These are phyloP conservation scores for Boletus sp. DNA, from an alignment of 1,284 basidiomycete genomes.

Conservation along the genomic window DNA sequence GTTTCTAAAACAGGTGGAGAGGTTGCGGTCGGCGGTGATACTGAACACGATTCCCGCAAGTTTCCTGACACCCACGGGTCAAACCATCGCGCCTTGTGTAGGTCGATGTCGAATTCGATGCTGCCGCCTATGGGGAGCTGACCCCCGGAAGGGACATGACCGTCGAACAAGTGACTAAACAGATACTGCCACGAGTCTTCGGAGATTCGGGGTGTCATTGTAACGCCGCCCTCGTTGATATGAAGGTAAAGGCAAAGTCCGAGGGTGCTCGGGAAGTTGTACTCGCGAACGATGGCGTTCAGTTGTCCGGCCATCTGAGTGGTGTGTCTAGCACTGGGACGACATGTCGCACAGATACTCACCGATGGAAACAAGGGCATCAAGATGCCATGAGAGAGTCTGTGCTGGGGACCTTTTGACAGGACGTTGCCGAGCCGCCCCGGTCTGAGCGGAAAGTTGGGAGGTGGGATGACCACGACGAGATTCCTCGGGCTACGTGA, in stretches of 20 bases:
- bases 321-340: not conserved
- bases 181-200: constrained; percentile 77
- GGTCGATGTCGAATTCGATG: constrained; percentile 80
- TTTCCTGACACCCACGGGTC: constrained; percentile 64
- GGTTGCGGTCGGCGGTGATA: constrained; percentile 44
- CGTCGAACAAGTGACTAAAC: constrained; percentile 67
- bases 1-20: constrained; percentile 43
- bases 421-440: constrained; percentile 63
- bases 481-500: constrained; percentile 58
- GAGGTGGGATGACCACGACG: constrained; percentile 69
- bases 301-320: constrained; percentile 73
- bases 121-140: constrained; percentile 65
- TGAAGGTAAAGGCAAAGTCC: constrained; percentile 77
- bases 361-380: constrained; percentile 80
- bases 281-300: constrained; percentile 76
- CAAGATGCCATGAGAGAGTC: constrained; percentile 67
- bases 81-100: constrained; percentile 73
- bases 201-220: constrained; percentile 68
- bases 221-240: constrained; percentile 56
- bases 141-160: constrained; percentile 41
- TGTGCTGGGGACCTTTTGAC: constrained; percentile 60
- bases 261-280: constrained; percentile 73
- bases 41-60: constrained; percentile 19
- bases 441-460: constrained; percentile 60
- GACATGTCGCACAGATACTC: constrained; percentile 33